phyloP scores from a whole-genome alignment of 2,329 filamentous ascomycete genomes.

The Sordariomycetes sp. region DNA sequence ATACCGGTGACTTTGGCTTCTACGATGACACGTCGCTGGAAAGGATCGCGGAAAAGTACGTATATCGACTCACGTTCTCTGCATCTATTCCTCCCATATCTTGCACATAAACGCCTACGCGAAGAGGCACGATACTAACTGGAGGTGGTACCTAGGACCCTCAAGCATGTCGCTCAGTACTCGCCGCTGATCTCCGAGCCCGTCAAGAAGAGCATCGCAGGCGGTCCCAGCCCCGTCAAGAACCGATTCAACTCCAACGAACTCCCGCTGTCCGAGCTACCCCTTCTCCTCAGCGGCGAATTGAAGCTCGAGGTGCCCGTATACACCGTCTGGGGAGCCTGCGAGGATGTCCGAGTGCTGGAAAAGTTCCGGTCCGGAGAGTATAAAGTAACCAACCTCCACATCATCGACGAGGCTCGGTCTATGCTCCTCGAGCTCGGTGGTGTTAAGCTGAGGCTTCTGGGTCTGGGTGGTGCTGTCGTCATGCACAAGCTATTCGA shows the following conservation, averaged over 20 bases:
- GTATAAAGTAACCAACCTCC: constrained; percentile 94
- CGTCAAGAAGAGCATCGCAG: constrained; percentile 53
- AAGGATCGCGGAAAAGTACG: constrained; percentile 94
- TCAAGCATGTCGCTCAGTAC: constrained; percentile 98
- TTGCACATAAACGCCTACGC: not conserved
- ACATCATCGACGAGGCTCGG: constrained; percentile 97
- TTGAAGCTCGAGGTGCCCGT: constrained; percentile 91
- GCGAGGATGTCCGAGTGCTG: constrained; percentile 91
- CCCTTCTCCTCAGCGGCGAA: constrained; percentile 75
- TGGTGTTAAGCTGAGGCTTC: constrained; percentile 85
- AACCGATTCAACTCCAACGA: constrained; percentile 68
- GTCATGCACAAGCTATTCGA: constrained; percentile 99
- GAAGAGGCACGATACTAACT: constrained; percentile 3
- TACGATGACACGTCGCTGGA: constrained; percentile 95
- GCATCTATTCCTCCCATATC: not conserved
- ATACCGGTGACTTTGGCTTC: constrained; percentile 98
- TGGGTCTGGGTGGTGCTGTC: constrained; percentile 88
- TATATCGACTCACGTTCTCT: not conserved
- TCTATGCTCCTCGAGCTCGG: constrained; percentile 90
- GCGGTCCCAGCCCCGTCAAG: constrained; percentile 69
- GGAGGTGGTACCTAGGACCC: constrained; percentile 45
- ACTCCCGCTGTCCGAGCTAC: constrained; percentile 83
- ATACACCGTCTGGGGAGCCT: constrained; percentile 98
- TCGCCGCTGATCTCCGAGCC: constrained; percentile 81
- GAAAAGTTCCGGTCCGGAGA: constrained; percentile 96